Evolutionary conservation across 352 stramenopile species (phyloP).

Genomic region (Phytophthora hibernalis): DNA sequence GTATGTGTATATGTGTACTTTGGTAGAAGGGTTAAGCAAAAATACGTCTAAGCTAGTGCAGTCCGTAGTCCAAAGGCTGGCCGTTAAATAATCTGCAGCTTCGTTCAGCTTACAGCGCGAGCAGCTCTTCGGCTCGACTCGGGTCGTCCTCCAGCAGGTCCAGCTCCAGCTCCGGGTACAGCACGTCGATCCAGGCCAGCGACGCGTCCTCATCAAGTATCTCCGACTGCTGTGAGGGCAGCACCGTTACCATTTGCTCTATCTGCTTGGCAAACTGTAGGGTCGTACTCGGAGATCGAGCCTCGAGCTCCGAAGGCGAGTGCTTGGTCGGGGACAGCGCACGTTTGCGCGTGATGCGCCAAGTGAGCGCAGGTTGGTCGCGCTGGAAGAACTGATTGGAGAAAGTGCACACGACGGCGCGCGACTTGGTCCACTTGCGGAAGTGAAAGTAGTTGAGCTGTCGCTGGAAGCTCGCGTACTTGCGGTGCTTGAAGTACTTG

Average conservation of each 20-base stretch:
- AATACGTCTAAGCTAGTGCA: background rate
- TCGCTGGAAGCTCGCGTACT: slow-evolving; percentile 90
- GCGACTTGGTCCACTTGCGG: slow-evolving; percentile 84
- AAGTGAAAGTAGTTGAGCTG: slow-evolving; percentile 95
- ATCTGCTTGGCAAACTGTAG: slow-evolving; percentile 25
- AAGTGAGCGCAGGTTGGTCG: slow-evolving; percentile 64
- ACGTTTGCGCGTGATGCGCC: slow-evolving; percentile 72
- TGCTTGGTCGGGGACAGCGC: slow-evolving; percentile 27
- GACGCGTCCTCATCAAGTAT: slow-evolving; percentile 37
- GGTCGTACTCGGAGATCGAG: background rate
- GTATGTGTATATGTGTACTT: slow-evolving; percentile 18
- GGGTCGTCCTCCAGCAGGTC: slow-evolving; percentile 28
- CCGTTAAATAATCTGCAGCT: slow-evolving; percentile 32
- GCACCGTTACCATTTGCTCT: slow-evolving; percentile 17
- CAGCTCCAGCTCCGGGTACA: slow-evolving; percentile 67
- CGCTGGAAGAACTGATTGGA: slow-evolving; percentile 74
- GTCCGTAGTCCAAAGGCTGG: slow-evolving; percentile 14
- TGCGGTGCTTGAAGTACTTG: slow-evolving; percentile 93
- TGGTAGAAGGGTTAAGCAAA: background rate
- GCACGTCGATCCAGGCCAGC: slow-evolving; percentile 68
- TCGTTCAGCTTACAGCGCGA: slow-evolving; percentile 21
- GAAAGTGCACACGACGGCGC: slow-evolving; percentile 77
- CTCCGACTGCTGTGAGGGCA: slow-evolving; percentile 1
- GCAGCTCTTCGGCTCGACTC: slow-evolving; percentile 17
- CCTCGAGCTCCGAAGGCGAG: background rate